phyloP scores from a whole-genome alignment of 2,329 filamentous ascomycete species.

The Exophiala dermatitidis region DNA sequence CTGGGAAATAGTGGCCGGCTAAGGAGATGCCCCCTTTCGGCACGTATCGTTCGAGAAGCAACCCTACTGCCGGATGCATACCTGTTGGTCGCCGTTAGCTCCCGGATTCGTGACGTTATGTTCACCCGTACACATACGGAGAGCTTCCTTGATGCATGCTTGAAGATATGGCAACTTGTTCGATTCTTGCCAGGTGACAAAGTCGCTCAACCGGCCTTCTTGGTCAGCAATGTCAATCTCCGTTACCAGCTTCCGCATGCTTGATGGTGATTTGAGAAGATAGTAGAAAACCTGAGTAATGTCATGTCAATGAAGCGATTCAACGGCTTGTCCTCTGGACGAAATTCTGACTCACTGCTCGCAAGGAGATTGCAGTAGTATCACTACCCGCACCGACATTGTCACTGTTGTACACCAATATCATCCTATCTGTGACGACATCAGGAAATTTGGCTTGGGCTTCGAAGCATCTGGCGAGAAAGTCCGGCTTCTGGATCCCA shows the following conservation, averaged over 20 bases:
- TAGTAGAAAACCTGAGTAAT: constrained; percentile 27
- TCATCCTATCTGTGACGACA: constrained; percentile 14
- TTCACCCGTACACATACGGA: constrained; percentile 9
- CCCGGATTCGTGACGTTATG: not conserved
- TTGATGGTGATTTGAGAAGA: constrained; percentile 42
- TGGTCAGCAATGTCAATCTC: constrained; percentile 18
- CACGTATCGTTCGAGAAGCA: constrained; percentile 27
- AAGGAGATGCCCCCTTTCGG: constrained; percentile 20
- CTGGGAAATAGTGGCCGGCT: constrained; percentile 18
- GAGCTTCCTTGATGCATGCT: constrained; percentile 21
- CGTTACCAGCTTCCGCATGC: constrained; percentile 8
- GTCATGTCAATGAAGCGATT: not conserved
- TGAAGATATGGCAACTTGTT: constrained; percentile 19
- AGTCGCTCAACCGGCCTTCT: constrained; percentile 10
- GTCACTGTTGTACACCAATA: constrained; percentile 13
- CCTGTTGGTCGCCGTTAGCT: constrained; percentile 6
- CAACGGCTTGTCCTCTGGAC: not conserved
- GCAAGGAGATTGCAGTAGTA: constrained; percentile 19
- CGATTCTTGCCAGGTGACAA: constrained; percentile 16
- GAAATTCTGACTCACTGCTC: constrained; percentile 6
- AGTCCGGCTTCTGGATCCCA: constrained; percentile 7
- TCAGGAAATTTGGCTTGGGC: constrained; percentile 15
- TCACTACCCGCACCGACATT: constrained; percentile 22
- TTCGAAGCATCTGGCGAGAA: constrained; percentile 14
- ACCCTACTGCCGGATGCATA: constrained; percentile 26